These are phyloP conservation scores for Blumeriella jaapii DNA, from an alignment of 2,329 filamentous ascomycete species.

Conservation along the genomic window DNA sequence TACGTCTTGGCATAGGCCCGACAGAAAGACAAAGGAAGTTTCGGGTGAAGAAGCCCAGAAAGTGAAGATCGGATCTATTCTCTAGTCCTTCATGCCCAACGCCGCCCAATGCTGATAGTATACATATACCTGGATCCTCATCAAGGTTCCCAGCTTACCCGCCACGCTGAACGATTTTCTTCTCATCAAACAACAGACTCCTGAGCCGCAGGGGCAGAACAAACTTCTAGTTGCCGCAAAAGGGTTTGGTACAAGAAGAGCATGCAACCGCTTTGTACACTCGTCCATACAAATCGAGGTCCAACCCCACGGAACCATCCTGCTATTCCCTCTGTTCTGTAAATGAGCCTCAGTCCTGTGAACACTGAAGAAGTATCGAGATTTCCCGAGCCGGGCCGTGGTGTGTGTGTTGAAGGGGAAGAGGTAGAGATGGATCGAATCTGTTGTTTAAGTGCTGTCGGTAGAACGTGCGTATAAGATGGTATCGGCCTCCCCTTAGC, in stretches of 20 bases:
- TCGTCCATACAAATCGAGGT: slow-evolving; percentile 89
- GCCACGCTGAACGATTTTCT: neutral
- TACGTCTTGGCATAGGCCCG: too few relatives aligned
- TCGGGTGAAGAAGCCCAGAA: too few relatives aligned
- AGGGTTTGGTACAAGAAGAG: slow-evolving; percentile 88
- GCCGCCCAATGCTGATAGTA: slow-evolving; percentile 24
- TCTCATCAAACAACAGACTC: slow-evolving; percentile 19
- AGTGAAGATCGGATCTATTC: slow-evolving; percentile 26
- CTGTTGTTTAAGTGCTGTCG: slow-evolving; percentile 30
- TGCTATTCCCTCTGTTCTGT: slow-evolving; percentile 73
- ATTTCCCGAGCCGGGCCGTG: slow-evolving; percentile 64
- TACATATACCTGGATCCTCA: slow-evolving; percentile 19
- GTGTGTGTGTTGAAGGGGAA: slow-evolving; percentile 73
- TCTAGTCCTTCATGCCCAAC: slow-evolving; percentile 20
- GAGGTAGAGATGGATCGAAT: slow-evolving; percentile 78
- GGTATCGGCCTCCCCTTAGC: slow-evolving; percentile 15
- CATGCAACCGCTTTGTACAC: slow-evolving; percentile 94
- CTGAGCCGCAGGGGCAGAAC: slow-evolving; percentile 15
- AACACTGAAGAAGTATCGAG: slow-evolving; percentile 85
- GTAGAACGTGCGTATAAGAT: slow-evolving; percentile 21
- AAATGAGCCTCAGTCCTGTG: slow-evolving; percentile 75
- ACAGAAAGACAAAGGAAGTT: too few relatives aligned
- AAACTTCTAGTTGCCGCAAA: slow-evolving; percentile 59
- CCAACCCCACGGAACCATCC: slow-evolving; percentile 95
- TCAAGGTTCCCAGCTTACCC: neutral